Base-by-base conservation (phyloP, 305 asterid species). In the Solanum hybrid region DNA sequence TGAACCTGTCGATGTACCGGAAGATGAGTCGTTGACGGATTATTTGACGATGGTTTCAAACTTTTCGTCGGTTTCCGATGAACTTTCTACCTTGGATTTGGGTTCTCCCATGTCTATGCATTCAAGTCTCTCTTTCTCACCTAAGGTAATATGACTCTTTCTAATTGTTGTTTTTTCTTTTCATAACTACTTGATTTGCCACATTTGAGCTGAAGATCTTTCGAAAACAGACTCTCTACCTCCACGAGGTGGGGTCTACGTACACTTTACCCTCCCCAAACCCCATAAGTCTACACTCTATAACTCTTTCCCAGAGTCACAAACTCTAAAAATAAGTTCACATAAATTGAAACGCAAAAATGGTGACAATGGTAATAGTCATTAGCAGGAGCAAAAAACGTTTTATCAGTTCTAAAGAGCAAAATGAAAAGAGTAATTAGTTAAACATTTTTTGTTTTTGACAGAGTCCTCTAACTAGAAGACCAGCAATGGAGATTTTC, bases 401-500 rank as follows among this genome's bases (percentile, higher is more conserved):
- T 37, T 37, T 37, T 37, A 37, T 37, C 42, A 37, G 42, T 37
- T 37, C 42, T 9, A 80, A 38, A 40, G 14, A 24, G 6, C 11
- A 81, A 81, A 38, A 81, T 13, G 27, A 37, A 84, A 84, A 42
- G 26, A 60, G 66, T 36, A 84, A 26, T 31, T 7, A 16, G 16
- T 46, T 51, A 5, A 60, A 64, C 79, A 34, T n/a, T 86, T 34
- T 34, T 36, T 35, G 11, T 17, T 16, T 38, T 86, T 26, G 51
- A 12, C 93, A 89, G 95, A 94, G 89, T 56, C 73, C 92, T 71
- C 66, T 78, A 32, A 78, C 89, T 14, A 90, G 90, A 90, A 66
- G 89, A 34, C 42, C 93, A 10, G 95, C 96, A 38, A 97, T 97
- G 99, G 99, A 96, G 37, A 66, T 94, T 0, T 97, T 97, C 94